Conservation (phyloP, 2,329 filamentous ascomycete genomes). For the Claviceps monticola region DNA sequence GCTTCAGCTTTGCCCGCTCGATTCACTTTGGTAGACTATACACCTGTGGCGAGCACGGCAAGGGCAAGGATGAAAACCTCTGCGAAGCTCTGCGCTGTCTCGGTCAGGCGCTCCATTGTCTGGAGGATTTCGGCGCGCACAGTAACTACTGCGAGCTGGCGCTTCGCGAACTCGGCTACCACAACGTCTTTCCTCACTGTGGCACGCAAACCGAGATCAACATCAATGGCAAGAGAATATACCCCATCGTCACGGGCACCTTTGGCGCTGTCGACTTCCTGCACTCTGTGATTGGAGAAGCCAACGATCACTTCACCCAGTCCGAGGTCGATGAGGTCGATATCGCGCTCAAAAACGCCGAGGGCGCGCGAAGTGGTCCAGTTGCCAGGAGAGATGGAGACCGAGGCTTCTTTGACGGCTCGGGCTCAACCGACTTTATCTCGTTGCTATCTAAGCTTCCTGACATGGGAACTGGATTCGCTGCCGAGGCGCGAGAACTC, state of each 20-base stretch:
- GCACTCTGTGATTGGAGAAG: constrained; percentile 64
- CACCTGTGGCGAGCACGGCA: constrained; percentile 45
- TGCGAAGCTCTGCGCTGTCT: constrained; percentile 66
- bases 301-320: constrained; percentile 72
- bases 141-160: constrained; percentile 74
- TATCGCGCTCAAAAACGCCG: constrained; percentile 55
- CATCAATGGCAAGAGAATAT: constrained; percentile 49
- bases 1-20: constrained; percentile 57
- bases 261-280: constrained; percentile 78
- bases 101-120: constrained; percentile 61
- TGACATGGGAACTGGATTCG: constrained; percentile 49
- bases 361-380: constrained; percentile 29
- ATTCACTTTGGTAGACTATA: constrained; percentile 70
- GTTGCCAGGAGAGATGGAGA: constrained; percentile 19
- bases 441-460: constrained; percentile 66
- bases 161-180: constrained; percentile 62
- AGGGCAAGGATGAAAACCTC: constrained; percentile 61
- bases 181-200: constrained; percentile 68
- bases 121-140: constrained; percentile 70
- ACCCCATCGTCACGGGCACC: constrained; percentile 55
- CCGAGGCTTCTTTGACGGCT: constrained; percentile 28
- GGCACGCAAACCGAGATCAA: constrained; percentile 54
- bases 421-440: constrained; percentile 45
- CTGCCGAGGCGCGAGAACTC: constrained; percentile 50
- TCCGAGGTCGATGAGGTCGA: constrained; percentile 75